These are phyloP conservation scores for Annona squamosa DNA, from an alignment of 164 flowering plant genomes.

Conservation along the genomic window DNA sequence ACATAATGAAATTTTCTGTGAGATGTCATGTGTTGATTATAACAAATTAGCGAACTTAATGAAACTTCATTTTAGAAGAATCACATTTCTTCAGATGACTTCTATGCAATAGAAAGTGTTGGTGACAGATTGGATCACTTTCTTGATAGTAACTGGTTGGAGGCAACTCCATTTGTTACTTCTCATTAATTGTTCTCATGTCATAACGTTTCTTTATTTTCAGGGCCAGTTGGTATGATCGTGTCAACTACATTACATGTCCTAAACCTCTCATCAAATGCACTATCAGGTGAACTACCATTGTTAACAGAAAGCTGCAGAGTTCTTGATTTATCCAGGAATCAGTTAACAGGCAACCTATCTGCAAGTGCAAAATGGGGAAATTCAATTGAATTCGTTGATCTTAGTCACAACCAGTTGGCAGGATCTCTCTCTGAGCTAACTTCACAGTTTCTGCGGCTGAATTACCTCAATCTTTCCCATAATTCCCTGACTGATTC, in stretches of 20 bases:
- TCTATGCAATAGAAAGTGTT: too few species aligned
- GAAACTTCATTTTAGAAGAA: too few species aligned
- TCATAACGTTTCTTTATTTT: constrained; percentile 12
- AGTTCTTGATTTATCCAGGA: constrained; percentile 70
- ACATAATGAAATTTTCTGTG: too few species aligned
- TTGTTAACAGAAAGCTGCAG: constrained; percentile 65
- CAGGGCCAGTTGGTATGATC: constrained; percentile 74
- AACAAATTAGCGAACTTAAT: too few species aligned
- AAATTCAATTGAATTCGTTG: constrained; percentile 62
- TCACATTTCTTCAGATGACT: too few species aligned
- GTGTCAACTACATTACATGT: constrained; percentile 57
- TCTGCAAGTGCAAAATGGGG: constrained; percentile 69
- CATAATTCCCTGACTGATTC: constrained; percentile 50
- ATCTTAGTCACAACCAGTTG: constrained; percentile 77
- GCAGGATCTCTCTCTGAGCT: constrained; percentile 64
- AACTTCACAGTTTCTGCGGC: constrained; percentile 68
- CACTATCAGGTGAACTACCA: constrained; percentile 80
- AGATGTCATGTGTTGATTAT: too few species aligned
- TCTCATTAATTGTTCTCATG: constrained; percentile 1
- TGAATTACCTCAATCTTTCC: constrained; percentile 72
- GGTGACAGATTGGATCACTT: too few species aligned
- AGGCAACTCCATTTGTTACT: not conserved
- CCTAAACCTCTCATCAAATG: constrained; percentile 82
- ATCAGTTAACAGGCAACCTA: constrained; percentile 70
- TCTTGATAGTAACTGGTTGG: not conserved